A percentile compares a stretch with the other conserved stretches of the same genome.
Evolutionary conservation across 148 eudicot species (phyloP).

Genomic region (Drosera capensis): DNA sequence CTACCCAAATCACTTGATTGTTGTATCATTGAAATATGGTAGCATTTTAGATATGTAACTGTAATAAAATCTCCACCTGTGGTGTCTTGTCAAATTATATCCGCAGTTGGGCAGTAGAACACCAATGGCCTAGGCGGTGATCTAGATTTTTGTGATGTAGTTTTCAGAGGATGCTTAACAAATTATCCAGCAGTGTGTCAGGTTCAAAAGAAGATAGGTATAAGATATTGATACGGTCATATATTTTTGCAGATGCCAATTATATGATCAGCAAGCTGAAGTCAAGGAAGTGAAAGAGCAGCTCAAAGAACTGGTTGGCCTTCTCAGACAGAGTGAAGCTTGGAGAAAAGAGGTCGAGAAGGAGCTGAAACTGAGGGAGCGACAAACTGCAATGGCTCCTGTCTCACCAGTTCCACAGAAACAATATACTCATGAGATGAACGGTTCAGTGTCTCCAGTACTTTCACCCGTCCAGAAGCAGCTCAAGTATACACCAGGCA

Average conservation of each 20-base stretch:
- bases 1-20: too few species aligned
- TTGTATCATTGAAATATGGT: too few species aligned
- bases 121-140: too few species aligned
- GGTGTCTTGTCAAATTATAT: too few species aligned
- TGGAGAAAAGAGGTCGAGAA: constrained; percentile 86
- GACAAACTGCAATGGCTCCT: constrained; percentile 54
- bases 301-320: constrained; percentile 74
- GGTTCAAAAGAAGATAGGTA: too few species aligned
- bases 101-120: too few species aligned
- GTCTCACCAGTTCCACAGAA: constrained; percentile 50
- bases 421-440: constrained; percentile 56
- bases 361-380: constrained; percentile 86
- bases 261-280: constrained; percentile 73
- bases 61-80: too few species aligned
- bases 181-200: too few species aligned
- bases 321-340: constrained; percentile 79
- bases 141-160: too few species aligned
- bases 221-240: too few species aligned
- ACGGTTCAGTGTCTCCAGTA: constrained; percentile 66
- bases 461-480: constrained; percentile 84
- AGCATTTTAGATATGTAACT: too few species aligned
- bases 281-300: constrained; percentile 91
- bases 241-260: constrained; percentile 46
- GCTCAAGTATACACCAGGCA: constrained; percentile 85
- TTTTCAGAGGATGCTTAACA: too few species aligned